Evolutionary conservation across 2,329 filamentous ascomycete genomes (phyloP).

Genomic region (Paraphoma sp.): DNA sequence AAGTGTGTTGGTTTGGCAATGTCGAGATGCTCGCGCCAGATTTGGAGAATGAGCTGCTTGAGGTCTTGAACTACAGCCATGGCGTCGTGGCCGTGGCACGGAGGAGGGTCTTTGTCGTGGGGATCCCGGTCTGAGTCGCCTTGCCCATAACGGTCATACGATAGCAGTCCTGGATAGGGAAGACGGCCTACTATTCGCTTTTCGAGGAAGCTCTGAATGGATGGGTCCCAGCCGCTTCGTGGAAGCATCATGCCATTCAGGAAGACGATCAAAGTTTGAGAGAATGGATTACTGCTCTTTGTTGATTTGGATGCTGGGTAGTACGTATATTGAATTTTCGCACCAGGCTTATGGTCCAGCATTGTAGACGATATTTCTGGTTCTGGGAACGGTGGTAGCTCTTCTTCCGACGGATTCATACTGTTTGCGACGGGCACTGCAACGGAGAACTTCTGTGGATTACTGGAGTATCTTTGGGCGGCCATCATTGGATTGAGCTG

Average conservation of each 20-base stretch:
- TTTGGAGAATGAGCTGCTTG: conserved; percentile 51
- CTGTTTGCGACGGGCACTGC: conserved; percentile 19
- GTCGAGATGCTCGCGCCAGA: conserved; percentile 45
- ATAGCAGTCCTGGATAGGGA: conserved; percentile 54
- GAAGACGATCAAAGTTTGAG: conserved; percentile 51
- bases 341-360: conserved; percentile 38
- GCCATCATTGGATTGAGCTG: conserved; percentile 3
- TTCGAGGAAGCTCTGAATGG: conserved; percentile 40
- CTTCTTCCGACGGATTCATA: conserved; percentile 33
- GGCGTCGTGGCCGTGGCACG: conserved; percentile 57
- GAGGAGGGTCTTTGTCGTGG: conserved; percentile 36
- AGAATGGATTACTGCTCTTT: conserved; percentile 39
- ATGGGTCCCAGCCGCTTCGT: conserved; percentile 47
- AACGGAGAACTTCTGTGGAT: conserved; percentile 10
- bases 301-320: conserved; percentile 36
- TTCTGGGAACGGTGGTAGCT: conserved; percentile 36
- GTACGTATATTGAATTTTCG: conserved; percentile 43
- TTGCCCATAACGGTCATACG: conserved; percentile 67
- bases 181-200: conserved; percentile 29
- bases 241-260: conserved; percentile 54
- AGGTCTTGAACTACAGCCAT: conserved; percentile 54
- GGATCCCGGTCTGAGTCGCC: conserved; percentile 59
- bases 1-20: conserved; percentile 41
- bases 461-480: conserved; percentile 1
- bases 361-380: conserved; percentile 35